Evolutionary conservation across 2,329 filamentous ascomycete genomes (phyloP).

Genomic region (Apiospora marii): DNA sequence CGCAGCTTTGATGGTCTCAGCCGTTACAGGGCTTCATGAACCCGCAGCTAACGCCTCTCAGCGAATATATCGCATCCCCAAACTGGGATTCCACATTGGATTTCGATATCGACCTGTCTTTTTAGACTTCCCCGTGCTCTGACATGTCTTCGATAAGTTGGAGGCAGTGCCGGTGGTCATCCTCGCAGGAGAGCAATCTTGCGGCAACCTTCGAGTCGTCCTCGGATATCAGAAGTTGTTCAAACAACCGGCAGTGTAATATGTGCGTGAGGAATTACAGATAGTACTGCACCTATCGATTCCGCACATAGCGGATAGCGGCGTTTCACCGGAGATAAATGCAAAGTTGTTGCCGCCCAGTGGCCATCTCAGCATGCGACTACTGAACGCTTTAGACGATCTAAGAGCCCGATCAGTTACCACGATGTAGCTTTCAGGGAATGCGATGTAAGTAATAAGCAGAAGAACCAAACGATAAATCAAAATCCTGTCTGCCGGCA

Average conservation of each 20-base stretch:
- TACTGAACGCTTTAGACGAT: not conserved
- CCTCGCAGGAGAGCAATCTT: not conserved
- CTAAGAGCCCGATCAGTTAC: not conserved
- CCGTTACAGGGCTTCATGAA: not conserved
- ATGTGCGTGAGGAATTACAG: not conserved
- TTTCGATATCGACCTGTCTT: too few species aligned
- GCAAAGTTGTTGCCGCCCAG: not conserved
- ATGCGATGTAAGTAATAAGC: not conserved
- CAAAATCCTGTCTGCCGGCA: not conserved
- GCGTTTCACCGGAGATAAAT: not conserved
- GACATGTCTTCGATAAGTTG: not conserved
- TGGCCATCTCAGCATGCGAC: not conserved
- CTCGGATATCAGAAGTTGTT: not conserved
- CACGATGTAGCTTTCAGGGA: not conserved
- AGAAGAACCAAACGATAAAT: not conserved
- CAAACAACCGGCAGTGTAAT: not conserved
- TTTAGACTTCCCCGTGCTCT: not conserved
- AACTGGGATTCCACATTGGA: too few species aligned
- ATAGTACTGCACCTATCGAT: not conserved
- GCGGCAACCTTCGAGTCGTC: too few species aligned
- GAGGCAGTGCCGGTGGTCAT: not conserved
- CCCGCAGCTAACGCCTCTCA: not conserved
- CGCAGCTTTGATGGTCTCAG: not conserved
- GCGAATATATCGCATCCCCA: not conserved
- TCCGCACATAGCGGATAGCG: not conserved